Evolutionary conservation across 2,329 filamentous ascomycete species (phyloP).

Genomic region (Curvularia lunata): DNA sequence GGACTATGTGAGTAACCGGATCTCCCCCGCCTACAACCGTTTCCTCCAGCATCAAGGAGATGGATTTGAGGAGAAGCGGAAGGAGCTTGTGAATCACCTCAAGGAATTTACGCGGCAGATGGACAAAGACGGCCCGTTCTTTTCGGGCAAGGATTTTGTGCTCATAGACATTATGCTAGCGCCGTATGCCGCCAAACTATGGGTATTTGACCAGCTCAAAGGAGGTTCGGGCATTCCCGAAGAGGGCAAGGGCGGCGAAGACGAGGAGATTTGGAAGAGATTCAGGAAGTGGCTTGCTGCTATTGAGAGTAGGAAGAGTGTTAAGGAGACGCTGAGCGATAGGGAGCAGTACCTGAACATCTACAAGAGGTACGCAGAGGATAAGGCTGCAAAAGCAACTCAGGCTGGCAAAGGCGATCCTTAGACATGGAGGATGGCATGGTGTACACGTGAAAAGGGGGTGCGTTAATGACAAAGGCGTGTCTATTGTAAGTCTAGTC

Average conservation of each 20-base stretch:
- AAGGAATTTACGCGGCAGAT: conserved; percentile 68
- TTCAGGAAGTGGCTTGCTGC: conserved; percentile 71
- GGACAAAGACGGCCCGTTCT: conserved; percentile 68
- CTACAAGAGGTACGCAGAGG: conserved; percentile 62
- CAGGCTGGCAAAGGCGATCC: conserved; percentile 68
- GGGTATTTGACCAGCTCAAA: conserved; percentile 79
- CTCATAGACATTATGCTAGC: conserved; percentile 74
- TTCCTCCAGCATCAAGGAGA: conserved; percentile 54
- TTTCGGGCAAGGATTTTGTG: conserved; percentile 67
- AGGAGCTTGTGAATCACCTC: conserved; percentile 65
- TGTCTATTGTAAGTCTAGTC: background rate
- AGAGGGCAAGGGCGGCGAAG: conserved; percentile 57
- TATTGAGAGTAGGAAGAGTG: conserved; percentile 64
- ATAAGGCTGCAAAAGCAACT: conserved; percentile 57
- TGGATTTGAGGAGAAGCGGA: conserved; percentile 59
- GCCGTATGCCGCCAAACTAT: conserved; percentile 75
- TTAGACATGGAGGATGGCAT: conserved; percentile 33
- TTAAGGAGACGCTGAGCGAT: conserved; percentile 72
- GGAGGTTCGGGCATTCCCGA: conserved; percentile 59
- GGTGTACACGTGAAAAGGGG: background rate
- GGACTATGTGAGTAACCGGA: conserved; percentile 70
- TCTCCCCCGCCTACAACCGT: conserved; percentile 73
- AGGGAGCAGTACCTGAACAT: conserved; percentile 70
- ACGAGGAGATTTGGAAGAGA: conserved; percentile 66
- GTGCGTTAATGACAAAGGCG: background rate